Conservation (phyloP, 2,329 filamentous ascomycete species). For the Aschersonia sp. region DNA sequence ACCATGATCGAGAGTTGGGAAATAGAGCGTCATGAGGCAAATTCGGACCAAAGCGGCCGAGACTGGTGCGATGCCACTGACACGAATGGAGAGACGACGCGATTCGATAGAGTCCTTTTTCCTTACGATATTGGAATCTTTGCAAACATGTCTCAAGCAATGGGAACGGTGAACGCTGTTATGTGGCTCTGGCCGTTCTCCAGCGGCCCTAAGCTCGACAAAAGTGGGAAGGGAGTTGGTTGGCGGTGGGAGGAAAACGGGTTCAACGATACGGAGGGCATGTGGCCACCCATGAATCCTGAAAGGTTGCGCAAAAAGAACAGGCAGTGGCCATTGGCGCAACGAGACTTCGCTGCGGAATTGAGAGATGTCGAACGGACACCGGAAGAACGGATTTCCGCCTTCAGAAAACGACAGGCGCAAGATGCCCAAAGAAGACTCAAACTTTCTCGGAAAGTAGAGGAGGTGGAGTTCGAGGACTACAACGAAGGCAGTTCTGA, state of each 20-base stretch:
- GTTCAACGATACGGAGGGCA: constrained; percentile 48
- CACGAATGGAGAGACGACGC: constrained; percentile 23
- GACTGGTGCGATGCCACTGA: constrained; percentile 27
- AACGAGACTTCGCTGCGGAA: constrained; percentile 18
- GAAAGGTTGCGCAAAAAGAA: constrained; percentile 37
- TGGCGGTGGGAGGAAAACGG: constrained; percentile 63
- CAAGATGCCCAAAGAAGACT: constrained; percentile 27
- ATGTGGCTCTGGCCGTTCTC: constrained; percentile 58
- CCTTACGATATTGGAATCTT: constrained; percentile 71
- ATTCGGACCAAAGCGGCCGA: constrained; percentile 32
- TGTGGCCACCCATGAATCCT: constrained; percentile 51
- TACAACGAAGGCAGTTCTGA: constrained; percentile 45
- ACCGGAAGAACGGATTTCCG: constrained; percentile 30
- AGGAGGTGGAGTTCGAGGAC: constrained; percentile 29
- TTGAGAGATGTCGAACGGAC: constrained; percentile 19
- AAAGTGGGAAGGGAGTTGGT: constrained; percentile 24
- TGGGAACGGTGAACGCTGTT: constrained; percentile 53
- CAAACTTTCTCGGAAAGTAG: constrained; percentile 28
- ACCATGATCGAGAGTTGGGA: constrained; percentile 78
- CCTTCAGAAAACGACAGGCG: constrained; percentile 34
- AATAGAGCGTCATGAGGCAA: constrained; percentile 45
- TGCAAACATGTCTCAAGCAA: constrained; percentile 58
- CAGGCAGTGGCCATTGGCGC: constrained; percentile 23
- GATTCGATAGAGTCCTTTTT: constrained; percentile 55
- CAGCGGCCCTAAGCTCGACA: constrained; percentile 27